Evolutionary conservation across 2,329 filamentous ascomycete species (phyloP), one percentile per base, ranked within the genome.

Genomic region (Paraphoma sp.): DNA sequence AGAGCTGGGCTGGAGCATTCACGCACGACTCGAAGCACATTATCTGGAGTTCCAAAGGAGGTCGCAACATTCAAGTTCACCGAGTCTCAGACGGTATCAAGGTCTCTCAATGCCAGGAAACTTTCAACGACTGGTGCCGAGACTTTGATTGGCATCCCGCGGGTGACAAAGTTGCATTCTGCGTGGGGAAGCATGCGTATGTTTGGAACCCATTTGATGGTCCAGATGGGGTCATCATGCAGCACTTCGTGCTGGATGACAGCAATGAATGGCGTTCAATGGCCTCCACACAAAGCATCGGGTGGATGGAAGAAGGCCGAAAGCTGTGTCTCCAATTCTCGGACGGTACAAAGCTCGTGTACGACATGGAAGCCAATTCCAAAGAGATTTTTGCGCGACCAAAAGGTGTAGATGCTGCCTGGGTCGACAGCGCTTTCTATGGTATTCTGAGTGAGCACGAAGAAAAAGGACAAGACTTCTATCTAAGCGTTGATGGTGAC

Each of bases 371-470:
- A 9, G 63, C 47, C 9, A 73, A 73, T 38, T 40, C 59, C 3
- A 73, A 74, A 45, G 69, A 73, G 52, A 40, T 71, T 7, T 71
- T 71, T 36, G 59, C 54, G 45, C 63, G 63, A n/a, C 51, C 63
- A 5, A 53, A 51, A 14, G 65, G 67, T 8, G 41, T 49, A 9
- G 14, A 51, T 3, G 49, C 36, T 29, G 44, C 45, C 2, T 63
- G 53, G 31, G 52, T 63, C 6, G 23, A 40, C 11, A n/a, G 48
- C 7, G 48, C 60, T 1, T 61, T 72, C 23, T 64, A 69, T 48
- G 61, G 54, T 1, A 28, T 65, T 4, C 46, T 64, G 6, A 38
- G 46, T 10, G 33, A 36, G 18, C 41, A 57, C 8, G 51, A 52
- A n/a, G 50, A 56, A 23, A 23, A 23, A 4, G 55, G 48, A 7